Evolutionary conservation across 2,329 filamentous ascomycete genomes (phyloP).

Genomic region (Ceratocystis huliohia): DNA sequence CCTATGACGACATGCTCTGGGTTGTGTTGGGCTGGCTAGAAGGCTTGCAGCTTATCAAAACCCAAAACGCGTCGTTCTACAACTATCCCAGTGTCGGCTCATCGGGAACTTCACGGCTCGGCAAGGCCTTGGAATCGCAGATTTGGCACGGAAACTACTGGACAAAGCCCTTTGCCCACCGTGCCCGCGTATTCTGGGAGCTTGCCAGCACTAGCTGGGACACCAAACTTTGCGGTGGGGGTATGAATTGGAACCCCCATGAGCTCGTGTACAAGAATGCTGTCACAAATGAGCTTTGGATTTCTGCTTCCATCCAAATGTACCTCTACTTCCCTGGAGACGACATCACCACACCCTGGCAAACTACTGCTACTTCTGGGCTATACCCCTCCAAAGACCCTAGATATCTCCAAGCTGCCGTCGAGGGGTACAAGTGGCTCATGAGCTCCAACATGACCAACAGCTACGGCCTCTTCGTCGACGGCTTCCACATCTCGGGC

Average conservation of each 20-base stretch:
- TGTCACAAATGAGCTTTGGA: constrained; percentile 85
- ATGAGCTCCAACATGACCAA: constrained; percentile 70
- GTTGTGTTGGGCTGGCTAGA: constrained; percentile 87
- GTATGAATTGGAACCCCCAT: constrained; percentile 81
- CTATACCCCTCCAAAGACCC: constrained; percentile 36
- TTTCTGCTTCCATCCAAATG: constrained; percentile 76
- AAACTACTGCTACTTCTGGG: constrained; percentile 22
- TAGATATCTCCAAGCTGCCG: constrained; percentile 57
- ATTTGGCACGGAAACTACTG: constrained; percentile 70
- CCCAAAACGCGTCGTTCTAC: constrained; percentile 55
- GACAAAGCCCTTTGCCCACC: constrained; percentile 63
- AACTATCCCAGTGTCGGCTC: constrained; percentile 24
- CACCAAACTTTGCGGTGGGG: constrained; percentile 64
- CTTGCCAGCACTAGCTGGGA: constrained; percentile 72
- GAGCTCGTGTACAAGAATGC: constrained; percentile 84
- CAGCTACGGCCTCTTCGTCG: constrained; percentile 58
- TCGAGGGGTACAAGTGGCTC: constrained; percentile 73
- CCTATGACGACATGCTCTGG: constrained; percentile 92
- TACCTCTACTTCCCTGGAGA: constrained; percentile 82
- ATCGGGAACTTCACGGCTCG: constrained; percentile 22
- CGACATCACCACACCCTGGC: constrained; percentile 56
- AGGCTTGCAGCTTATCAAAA: constrained; percentile 58
- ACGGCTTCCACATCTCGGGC: constrained; percentile 67
- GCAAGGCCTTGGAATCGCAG: constrained; percentile 30
- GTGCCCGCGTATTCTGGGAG: constrained; percentile 76